A percentile compares a stretch with the other conserved stretches of the same genome.
phyloP scores from a whole-genome alignment of 768 basidiomycete genomes.

The Nidularia sp. region DNA sequence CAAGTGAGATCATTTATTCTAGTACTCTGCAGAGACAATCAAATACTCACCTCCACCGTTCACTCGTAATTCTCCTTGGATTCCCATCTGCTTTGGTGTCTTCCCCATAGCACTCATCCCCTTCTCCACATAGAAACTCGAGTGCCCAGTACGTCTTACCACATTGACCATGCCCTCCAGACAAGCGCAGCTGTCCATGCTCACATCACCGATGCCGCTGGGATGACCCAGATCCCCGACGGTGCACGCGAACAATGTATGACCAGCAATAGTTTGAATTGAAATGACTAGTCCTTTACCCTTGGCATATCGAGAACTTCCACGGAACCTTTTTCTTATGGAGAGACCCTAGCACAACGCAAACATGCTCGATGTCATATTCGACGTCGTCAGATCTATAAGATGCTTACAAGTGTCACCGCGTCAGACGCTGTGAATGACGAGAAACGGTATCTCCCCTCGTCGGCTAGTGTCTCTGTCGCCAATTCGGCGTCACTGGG shows the following conservation, averaged over 20 bases:
- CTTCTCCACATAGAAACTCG: constrained; percentile 83
- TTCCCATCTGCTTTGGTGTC: constrained; percentile 66
- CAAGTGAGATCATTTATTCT: too few relatives aligned
- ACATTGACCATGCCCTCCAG: constrained; percentile 79
- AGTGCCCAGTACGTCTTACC: constrained; percentile 77
- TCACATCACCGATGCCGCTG: constrained; percentile 70
- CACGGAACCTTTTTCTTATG: constrained; percentile 79
- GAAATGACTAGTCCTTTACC: constrained; percentile 81
- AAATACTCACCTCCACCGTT: constrained; percentile 70
- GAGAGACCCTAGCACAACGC: constrained; percentile 50
- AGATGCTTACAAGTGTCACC: constrained; percentile 55
- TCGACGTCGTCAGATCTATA: background rate
- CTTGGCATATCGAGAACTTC: constrained; percentile 63
- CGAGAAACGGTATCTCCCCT: constrained; percentile 64
- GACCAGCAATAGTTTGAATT: constrained; percentile 75
- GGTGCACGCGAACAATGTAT: constrained; percentile 77
- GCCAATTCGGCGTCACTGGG: constrained; percentile 74
- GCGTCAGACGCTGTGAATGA: constrained; percentile 77
- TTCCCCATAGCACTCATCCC: constrained; percentile 83
- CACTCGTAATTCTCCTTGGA: constrained; percentile 59
- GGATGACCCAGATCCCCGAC: constrained; percentile 74
- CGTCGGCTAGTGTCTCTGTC: constrained; percentile 66
- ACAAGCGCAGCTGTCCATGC: constrained; percentile 75
- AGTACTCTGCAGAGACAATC: background rate
- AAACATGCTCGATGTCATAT: background rate